Evolutionary conservation across 2,329 filamentous ascomycete genomes (phyloP).

Genomic region (Cladophialophora exuberans): DNA sequence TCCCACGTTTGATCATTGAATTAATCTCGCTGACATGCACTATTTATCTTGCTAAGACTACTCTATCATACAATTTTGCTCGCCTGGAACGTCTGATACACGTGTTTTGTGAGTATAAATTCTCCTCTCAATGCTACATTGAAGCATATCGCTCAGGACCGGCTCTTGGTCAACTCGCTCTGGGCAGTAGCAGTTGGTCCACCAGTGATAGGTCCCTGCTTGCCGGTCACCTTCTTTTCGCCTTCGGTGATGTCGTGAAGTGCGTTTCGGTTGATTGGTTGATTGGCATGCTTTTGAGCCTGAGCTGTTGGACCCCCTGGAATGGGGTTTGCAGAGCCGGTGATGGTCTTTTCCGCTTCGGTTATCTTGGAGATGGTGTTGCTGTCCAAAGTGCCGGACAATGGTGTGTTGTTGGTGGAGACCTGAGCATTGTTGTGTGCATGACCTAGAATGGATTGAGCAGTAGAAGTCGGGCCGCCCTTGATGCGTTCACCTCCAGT

Average conservation of each 20-base stretch:
- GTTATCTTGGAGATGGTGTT: slow-evolving; percentile 46
- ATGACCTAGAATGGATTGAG: slow-evolving; percentile 7
- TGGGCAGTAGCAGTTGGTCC: slow-evolving; percentile 47
- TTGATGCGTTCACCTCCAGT: slow-evolving; percentile 36
- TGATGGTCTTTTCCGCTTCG: slow-evolving; percentile 44
- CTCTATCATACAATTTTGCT: background rate
- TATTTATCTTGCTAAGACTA: too few relatives aligned
- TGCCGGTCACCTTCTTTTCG: slow-evolving; percentile 46
- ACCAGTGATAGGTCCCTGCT: slow-evolving; percentile 35
- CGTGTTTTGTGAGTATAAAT: too few relatives aligned
- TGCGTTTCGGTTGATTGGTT: slow-evolving; percentile 40
- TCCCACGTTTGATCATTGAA: too few relatives aligned
- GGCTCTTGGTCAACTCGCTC: slow-evolving; percentile 28
- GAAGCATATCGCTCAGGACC: slow-evolving; percentile 1
- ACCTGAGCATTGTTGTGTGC: background rate
- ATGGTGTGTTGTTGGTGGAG: background rate
- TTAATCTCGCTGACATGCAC: too few relatives aligned
- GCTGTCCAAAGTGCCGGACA: slow-evolving; percentile 19
- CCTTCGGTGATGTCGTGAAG: slow-evolving; percentile 48
- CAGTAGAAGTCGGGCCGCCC: slow-evolving; percentile 1
- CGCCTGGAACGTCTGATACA: background rate
- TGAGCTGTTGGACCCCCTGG: slow-evolving; percentile 46
- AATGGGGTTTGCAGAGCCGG: slow-evolving; percentile 40
- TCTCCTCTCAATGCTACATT: background rate
- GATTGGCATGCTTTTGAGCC: slow-evolving; percentile 44